A percentile compares a stretch with the other conserved stretches of the same genome.
Conservation (phyloP, 2,329 filamentous ascomycete genomes). For the Colletotrichum simmondsii region DNA sequence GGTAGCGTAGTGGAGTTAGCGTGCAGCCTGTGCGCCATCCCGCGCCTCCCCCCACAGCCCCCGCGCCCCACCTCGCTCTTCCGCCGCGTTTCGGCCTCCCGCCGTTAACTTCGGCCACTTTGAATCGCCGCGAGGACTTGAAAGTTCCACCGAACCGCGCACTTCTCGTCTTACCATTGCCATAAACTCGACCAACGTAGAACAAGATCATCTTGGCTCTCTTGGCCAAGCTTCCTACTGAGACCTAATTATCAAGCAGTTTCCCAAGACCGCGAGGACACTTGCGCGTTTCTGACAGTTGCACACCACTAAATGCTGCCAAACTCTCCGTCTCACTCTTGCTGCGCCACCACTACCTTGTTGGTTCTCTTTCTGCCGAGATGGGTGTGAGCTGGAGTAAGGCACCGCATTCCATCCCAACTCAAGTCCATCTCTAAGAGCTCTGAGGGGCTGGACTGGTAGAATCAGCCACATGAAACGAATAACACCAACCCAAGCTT, state of each 20-base stretch:
- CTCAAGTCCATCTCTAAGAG: not conserved
- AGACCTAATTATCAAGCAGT: not conserved
- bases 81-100: not conserved
- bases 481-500: not conserved
- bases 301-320: not conserved
- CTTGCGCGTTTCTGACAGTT: conserved; percentile 16
- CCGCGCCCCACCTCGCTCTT: not conserved
- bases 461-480: not conserved
- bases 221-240: not conserved
- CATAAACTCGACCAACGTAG: not conserved
- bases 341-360: not conserved
- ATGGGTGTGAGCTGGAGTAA: not conserved
- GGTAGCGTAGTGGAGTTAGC: not conserved
- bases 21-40: not conserved
- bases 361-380: not conserved
- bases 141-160: not conserved
- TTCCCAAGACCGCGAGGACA: conserved; percentile 10
- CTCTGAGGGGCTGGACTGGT: not conserved
- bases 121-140: not conserved
- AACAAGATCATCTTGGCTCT: not conserved
- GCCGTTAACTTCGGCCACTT: not conserved
- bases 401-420: not conserved
- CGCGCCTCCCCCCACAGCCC: not conserved
- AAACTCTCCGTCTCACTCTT: not conserved
- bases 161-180: not conserved